Base-by-base conservation (phyloP, 2,329 filamentous ascomycete species). In the Clarireedia paspali region DNA sequence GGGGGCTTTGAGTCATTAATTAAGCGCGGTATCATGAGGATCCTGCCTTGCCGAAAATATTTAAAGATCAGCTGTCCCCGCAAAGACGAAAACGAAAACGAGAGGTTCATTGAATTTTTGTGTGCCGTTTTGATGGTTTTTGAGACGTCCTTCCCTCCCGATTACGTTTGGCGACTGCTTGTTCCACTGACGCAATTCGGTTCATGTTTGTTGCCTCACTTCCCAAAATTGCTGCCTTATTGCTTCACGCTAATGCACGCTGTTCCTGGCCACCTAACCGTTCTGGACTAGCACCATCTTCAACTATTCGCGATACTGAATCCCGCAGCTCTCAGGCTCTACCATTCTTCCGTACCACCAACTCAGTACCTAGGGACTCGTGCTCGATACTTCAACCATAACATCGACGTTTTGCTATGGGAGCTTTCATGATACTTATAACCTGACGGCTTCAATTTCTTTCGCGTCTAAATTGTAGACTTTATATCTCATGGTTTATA, bases 1-100 rank as follows among this genome's bases (percentile, higher is more conserved):
- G 50, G 42, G 38, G 50, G 62, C 23, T 24, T 57, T 66, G 64
- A 64, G 60, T 67, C 64, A 66, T 62, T 53, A 45, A 36, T 52
- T 64, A 63, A 61, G 61, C 60, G 61, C 50, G 56, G 47, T 59
- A 60, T 61, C 55, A 49, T 50, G 20, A 51, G 49, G 23, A 38
- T 52, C 46, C 42, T 49, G n/a, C 56, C 47, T 57, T 46, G 54
- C 38, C 47, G 61, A 61, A 58, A 55, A 27, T 66, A 65, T 67
- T 67, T 65, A 66, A 64, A 59, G 54, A 27, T 34, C 20, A 3
- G 24, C 6, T 20, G 20, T 39, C 39, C 53, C 53, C 47, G 30
- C n/a, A 12, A 17, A 3, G 15, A 44, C 36, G 39, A 50, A 38
- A 4, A 6, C 36, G 1, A 30, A 27, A 38, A 38, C 10, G n/a